These are phyloP conservation scores for Fusarium graminum DNA, from an alignment of 2,329 filamentous ascomycete species.

Conservation along the genomic window DNA sequence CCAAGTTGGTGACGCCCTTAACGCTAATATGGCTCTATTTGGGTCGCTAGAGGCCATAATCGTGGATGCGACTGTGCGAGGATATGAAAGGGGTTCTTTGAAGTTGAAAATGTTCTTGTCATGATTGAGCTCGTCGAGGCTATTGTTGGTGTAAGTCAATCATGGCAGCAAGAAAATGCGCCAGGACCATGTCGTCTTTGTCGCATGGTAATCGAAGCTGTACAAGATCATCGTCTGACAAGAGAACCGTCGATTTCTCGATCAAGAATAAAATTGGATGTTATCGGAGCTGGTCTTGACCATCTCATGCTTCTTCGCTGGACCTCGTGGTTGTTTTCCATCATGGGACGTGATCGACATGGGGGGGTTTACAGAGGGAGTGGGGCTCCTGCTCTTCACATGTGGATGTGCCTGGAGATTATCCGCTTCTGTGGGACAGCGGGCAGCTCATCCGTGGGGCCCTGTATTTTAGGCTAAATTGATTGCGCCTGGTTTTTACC, in stretches of 20 bases:
- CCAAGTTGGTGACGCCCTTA: slow-evolving; percentile 1
- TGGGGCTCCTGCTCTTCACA: slow-evolving; percentile 14
- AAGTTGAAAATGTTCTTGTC: slow-evolving; percentile 12
- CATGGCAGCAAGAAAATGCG: slow-evolving; percentile 13
- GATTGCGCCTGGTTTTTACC: slow-evolving; percentile 24
- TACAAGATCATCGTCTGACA: background rate
- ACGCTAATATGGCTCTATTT: slow-evolving; percentile 21
- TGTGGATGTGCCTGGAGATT: slow-evolving; percentile 41
- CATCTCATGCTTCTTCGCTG: slow-evolving; percentile 15
- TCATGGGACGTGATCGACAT: slow-evolving; percentile 32
- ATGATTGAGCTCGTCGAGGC: slow-evolving; percentile 16
- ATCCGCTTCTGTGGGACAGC: slow-evolving; percentile 45
- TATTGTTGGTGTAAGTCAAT: slow-evolving; percentile 38
- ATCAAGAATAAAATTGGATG: slow-evolving; percentile 26
- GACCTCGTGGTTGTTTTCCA: slow-evolving; percentile 10
- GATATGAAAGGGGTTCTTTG: slow-evolving; percentile 31
- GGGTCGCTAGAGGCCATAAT: slow-evolving; percentile 9
- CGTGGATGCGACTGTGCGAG: slow-evolving; percentile 6
- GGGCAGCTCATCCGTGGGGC: slow-evolving; percentile 36
- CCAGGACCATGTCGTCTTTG: slow-evolving; percentile 23
- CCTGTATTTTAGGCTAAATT: slow-evolving; percentile 46
- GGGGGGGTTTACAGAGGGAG: slow-evolving; percentile 22
- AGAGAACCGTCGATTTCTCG: background rate
- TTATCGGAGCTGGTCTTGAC: slow-evolving; percentile 22
- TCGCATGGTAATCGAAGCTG: slow-evolving; percentile 11